A percentile compares a stretch with the other conserved stretches of the same genome.
These are phyloP conservation scores for Cicer pinnatifidum DNA, from an alignment of 306 rosid genomes.

Conservation along the genomic window DNA sequence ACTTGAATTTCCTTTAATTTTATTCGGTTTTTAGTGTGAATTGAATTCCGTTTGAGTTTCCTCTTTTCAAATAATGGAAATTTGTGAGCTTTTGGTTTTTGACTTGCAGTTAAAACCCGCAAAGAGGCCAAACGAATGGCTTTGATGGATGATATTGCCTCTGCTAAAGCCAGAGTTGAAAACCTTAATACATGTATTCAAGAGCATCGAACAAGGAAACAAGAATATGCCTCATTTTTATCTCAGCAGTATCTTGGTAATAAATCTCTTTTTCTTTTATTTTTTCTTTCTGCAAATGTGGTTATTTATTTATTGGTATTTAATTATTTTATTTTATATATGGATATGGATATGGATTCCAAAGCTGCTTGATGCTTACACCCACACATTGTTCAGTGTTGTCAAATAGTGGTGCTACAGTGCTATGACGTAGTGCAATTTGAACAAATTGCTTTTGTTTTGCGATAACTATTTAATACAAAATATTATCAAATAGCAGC, in stretches of 20 bases:
- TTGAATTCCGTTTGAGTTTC: conserved; percentile 17
- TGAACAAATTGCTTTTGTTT: no score
- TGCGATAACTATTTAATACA: no score
- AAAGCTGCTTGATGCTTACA: no score
- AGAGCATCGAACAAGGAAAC: conserved; percentile 56
- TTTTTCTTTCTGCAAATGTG: not conserved
- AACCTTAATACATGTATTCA: conserved; percentile 54
- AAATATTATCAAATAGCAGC: no score
- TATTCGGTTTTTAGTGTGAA: not conserved
- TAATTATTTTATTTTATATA: not conserved
- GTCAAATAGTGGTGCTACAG: no score
- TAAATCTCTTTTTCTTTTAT: conserved; percentile 8
- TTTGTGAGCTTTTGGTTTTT: not conserved
- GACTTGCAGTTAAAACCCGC: conserved; percentile 68
- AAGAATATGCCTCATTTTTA: conserved; percentile 53
- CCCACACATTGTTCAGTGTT: no score
- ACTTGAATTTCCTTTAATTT: not conserved
- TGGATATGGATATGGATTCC: not conserved
- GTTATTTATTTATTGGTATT: not conserved
- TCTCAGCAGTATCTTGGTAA: conserved; percentile 66
- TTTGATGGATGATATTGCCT: conserved; percentile 63
- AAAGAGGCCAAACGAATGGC: conserved; percentile 81
- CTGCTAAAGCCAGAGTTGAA: conserved; percentile 62
- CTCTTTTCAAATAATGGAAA: not conserved
- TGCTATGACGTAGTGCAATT: no score